Evolutionary conservation across 2,329 filamentous ascomycete genomes (phyloP).

Genomic region (Colletotrichum simmondsii): DNA sequence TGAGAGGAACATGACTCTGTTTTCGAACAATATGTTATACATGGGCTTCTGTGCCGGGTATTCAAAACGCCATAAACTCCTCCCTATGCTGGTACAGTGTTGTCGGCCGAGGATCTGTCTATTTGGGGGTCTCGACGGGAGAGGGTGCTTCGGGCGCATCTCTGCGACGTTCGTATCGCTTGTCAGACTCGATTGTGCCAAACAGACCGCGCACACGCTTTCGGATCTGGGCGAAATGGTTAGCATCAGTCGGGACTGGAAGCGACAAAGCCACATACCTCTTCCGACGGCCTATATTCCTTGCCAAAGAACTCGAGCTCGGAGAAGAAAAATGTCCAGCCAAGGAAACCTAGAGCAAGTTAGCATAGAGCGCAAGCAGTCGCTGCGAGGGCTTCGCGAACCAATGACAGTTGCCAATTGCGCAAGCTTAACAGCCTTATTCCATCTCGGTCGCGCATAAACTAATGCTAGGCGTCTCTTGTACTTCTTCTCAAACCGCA

Average conservation of each 20-base stretch:
- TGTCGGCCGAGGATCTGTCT: not conserved
- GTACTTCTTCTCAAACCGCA: constrained; percentile 82
- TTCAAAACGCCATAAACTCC: constrained; percentile 34
- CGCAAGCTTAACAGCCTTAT: constrained; percentile 71
- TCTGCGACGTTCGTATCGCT: constrained; percentile 52
- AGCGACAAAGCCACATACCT: constrained; percentile 41
- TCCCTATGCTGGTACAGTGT: constrained; percentile 15
- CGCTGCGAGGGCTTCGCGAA: constrained; percentile 46
- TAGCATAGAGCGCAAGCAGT: constrained; percentile 12
- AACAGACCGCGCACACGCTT: constrained; percentile 51
- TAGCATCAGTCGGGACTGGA: not conserved
- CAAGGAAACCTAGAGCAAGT: constrained; percentile 45
- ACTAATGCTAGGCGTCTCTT: constrained; percentile 75
- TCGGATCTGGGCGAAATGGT: constrained; percentile 43
- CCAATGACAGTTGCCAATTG: constrained; percentile 70
- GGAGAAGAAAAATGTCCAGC: constrained; percentile 52
- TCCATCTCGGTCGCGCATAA: constrained; percentile 71
- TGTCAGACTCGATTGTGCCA: constrained; percentile 52
- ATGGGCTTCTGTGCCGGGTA: constrained; percentile 35
- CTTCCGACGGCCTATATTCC: constrained; percentile 54
- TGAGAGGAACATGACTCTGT: constrained; percentile 22
- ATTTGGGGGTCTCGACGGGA: constrained; percentile 37
- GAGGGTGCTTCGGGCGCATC: constrained; percentile 48
- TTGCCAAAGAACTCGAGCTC: constrained; percentile 58
- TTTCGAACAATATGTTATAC: constrained; percentile 40